phyloP scores from a whole-genome alignment of 2,329 filamentous ascomycete genomes.

The Thelonectria discophora region DNA sequence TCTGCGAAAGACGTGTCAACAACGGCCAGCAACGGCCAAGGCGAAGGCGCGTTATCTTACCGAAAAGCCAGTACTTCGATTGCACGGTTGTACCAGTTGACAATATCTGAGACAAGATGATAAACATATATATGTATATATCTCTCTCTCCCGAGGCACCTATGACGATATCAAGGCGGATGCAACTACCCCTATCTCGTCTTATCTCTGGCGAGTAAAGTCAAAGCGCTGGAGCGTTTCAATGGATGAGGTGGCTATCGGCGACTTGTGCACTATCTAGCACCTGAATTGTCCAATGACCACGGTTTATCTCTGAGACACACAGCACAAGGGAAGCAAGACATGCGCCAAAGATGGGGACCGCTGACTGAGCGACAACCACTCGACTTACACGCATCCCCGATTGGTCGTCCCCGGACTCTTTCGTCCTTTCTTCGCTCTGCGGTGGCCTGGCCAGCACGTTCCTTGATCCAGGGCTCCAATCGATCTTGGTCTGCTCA shows the following conservation, averaged over 20 bases:
- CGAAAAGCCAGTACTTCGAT: neutral
- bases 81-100: no score
- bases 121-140: neutral
- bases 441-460: neutral
- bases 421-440: constrained; percentile 15
- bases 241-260: neutral
- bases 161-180: neutral
- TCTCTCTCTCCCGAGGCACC: neutral
- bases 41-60: neutral
- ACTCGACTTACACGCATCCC: constrained; percentile 18
- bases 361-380: constrained; percentile 37
- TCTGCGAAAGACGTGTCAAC: neutral
- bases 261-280: neutral
- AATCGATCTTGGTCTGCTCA: neutral
- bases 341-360: constrained; percentile 35
- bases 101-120: neutral
- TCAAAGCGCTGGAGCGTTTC: neutral
- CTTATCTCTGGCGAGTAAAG: constrained; percentile 2
- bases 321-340: constrained; percentile 25
- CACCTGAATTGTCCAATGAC: neutral
- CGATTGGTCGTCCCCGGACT: constrained; percentile 47
- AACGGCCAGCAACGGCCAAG: neutral
- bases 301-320: constrained; percentile 9
- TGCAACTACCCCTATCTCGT: neutral
- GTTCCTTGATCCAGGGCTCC: neutral